A percentile compares a stretch with the other conserved stretches of the same genome.
Evolutionary conservation across 805 yeast genomes (phyloP).

Genomic region (Saccharomycopsis sp.): DNA sequence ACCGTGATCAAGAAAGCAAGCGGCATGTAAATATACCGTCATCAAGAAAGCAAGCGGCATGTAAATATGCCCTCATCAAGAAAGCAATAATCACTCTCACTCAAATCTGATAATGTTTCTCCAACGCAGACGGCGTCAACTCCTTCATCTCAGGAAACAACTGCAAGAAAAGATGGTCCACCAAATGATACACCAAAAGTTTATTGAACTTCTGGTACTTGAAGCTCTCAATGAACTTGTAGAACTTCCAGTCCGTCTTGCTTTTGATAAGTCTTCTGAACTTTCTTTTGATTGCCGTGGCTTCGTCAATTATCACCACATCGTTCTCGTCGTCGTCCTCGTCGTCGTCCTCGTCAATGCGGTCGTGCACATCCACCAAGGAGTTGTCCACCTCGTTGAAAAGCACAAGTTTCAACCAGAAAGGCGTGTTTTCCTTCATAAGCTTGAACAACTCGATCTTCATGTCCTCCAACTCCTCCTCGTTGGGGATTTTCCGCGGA

Average conservation of each 20-base stretch:
- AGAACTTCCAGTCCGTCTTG: slow-evolving; percentile 20
- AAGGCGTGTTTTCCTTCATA: slow-evolving; percentile 23
- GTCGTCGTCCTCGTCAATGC: not conserved
- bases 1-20: too few species aligned
- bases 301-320: not conserved
- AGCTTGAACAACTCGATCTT: slow-evolving; percentile 23
- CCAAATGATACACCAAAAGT: slow-evolving; percentile 34
- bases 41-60: too few species aligned
- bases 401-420: slow-evolving; percentile 24
- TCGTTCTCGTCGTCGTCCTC: slow-evolving; percentile 1
- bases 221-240: slow-evolving; percentile 30
- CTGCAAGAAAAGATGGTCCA: slow-evolving; percentile 37
- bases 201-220: slow-evolving; percentile 36
- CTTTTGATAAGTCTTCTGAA: slow-evolving; percentile 15
- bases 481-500: slow-evolving; percentile 36
- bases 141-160: slow-evolving; percentile 33
- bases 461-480: slow-evolving; percentile 31
- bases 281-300: not conserved
- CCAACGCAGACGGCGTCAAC: slow-evolving; percentile 18
- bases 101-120: slow-evolving; percentile 10
- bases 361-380: not conserved
- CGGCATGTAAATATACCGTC: too few species aligned
- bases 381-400: slow-evolving; percentile 20
- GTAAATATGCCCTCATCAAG: too few species aligned
- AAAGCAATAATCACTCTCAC: too few species aligned